Percentiles rank a stretch among this genome's conserved stretches.
Evolutionary conservation across 108 stramenopile genomes (phyloP).

Genomic region (Cyclotella kingstonii): DNA sequence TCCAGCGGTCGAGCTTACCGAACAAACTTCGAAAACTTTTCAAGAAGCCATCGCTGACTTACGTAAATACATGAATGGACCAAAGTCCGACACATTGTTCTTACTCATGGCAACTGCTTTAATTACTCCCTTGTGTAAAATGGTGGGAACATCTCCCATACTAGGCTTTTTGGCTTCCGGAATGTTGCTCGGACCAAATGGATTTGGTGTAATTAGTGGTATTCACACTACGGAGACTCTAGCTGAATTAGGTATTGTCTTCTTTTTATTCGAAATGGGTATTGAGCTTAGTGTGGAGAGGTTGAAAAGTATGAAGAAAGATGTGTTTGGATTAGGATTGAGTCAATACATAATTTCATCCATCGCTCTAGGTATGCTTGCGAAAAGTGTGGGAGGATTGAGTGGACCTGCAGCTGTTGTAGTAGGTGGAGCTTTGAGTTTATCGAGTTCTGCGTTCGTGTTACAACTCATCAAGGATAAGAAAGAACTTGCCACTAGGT

Average conservation of each 20-base stretch:
- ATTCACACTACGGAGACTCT: conserved; percentile 79
- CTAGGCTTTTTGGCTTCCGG: conserved; percentile 91
- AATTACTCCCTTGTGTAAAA: conserved; percentile 88
- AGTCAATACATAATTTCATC: conserved; percentile 84
- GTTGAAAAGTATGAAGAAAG: conserved; percentile 79
- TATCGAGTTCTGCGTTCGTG: conserved; percentile 93
- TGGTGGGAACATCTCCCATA: conserved; percentile 85
- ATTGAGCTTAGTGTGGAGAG: conserved; percentile 90
- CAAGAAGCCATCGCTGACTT: conserved; percentile 61
- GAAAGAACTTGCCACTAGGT: conserved; percentile 88
- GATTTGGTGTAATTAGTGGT: conserved; percentile 76
- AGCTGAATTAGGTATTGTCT: conserved; percentile 94
- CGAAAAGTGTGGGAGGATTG: conserved; percentile 60
- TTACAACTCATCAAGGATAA: conserved; percentile 95
- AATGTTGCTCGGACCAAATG: conserved; percentile 90
- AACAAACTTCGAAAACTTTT: conserved; percentile 54
- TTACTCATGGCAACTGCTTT: conserved; percentile 85
- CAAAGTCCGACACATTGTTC: conserved; percentile 85
- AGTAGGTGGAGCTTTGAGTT: conserved; percentile 87
- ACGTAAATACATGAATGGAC: conserved; percentile 71
- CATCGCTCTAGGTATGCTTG: conserved; percentile 51
- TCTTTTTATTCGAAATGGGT: conserved; percentile 98
- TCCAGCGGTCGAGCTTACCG: conserved; percentile 18
- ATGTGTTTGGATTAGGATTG: conserved; percentile 93
- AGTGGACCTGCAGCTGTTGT: conserved; percentile 79